Evolutionary conservation across 805 yeast species (phyloP), one percentile per base, ranked within the genome.

Genomic region (Wickerhamomyces tratensis): DNA sequence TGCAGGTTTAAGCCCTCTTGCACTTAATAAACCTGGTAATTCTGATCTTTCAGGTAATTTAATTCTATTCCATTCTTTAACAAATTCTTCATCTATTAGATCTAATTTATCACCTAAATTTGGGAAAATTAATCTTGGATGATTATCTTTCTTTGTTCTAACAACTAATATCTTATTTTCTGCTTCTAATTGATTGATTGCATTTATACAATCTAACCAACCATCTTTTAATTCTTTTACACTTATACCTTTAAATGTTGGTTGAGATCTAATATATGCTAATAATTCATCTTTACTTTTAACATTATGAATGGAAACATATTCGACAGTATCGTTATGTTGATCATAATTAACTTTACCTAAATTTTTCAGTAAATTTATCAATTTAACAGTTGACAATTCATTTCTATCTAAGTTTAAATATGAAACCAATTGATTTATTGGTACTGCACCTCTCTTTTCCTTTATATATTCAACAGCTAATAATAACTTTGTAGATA

Each of bases 111-210:
- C 85, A 29, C 94, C 96, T 39, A 67, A 61, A 53, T 87, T 86
- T 20, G 91, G 80, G 98, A 98, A 93, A 12, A 93, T 85, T 45
- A 82, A 76, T 49, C 96, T 69, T n/a, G 98, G 96, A 2, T 88
- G 69, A 54, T 84, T 86, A 52, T 93, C 99, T 68, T 93, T 94
- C 56, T 91, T 88, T 27, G 95, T 88, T 44, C 96, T 74, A 52
- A 86, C 68, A 1, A 93, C 96, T 31, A 93, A 68, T 34, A 91
- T 77, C 54, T 84, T 82, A 44, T 82, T 75, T 43, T 82, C 82
- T 43, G 71, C 70, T 57, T 93, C 98, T 30, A 93, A 67, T 51
- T 83, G 81, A 39, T 80, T 79, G 26, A 93, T 79, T 0, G 93
- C 82, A 6, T 77, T 79, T 35, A 82, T 62, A 59, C 96, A 91